Conservation (phyloP, 2,329 filamentous ascomycete species). For the Colletotrichum endophyticum region DNA sequence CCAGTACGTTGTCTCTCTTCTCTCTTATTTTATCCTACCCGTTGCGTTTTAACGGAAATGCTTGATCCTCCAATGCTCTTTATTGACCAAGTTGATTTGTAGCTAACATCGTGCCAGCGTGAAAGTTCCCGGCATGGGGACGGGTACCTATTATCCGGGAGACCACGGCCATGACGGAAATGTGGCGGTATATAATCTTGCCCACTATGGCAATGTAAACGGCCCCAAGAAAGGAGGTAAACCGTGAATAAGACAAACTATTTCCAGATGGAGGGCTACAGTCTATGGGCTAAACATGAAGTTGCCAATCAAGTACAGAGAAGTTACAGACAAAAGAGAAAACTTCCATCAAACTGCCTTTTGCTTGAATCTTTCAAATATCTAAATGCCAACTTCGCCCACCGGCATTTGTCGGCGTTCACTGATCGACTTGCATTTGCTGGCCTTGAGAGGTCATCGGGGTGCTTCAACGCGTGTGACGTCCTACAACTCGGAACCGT, state of each 20-base stretch:
- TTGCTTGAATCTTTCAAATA: background rate
- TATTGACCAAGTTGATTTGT: background rate
- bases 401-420: background rate
- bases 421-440: background rate
- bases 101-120: background rate
- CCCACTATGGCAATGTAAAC: background rate
- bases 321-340: background rate
- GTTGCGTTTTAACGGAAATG: background rate
- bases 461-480: background rate
- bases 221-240: background rate
- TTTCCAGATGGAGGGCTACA: background rate
- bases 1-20: background rate
- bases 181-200: background rate
- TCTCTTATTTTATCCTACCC: background rate
- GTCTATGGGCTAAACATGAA: background rate
- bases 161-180: background rate
- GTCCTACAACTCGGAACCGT: background rate
- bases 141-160: background rate
- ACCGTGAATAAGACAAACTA: background rate
- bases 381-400: accelerated
- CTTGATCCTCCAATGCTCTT: too few species aligned
- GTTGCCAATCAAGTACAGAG: background rate
- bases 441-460: background rate
- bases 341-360: background rate
- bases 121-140: background rate